Base-by-base conservation (phyloP, 2,329 filamentous ascomycete species). In the Fusarium lateritium region DNA sequence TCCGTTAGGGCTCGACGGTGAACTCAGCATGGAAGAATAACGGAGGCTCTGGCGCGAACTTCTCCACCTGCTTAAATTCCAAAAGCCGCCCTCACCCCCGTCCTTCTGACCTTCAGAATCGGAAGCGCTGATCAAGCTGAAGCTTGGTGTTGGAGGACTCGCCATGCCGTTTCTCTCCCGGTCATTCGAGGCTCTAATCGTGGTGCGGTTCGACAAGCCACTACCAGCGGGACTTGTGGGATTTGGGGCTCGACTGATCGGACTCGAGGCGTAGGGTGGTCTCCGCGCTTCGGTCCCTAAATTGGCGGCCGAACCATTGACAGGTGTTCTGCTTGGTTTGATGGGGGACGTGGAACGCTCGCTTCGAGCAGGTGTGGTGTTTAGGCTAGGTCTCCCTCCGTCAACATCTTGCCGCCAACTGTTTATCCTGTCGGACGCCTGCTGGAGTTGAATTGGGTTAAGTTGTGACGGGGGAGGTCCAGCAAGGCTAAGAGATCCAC, bases 371-470 rank as follows among this genome's bases (percentile, higher is more conserved):
- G 83, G 77, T 1, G 81, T 81, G 28, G 77, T 76, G 24, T 81
- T 76, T 26, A 80, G 79, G 49, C 77, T 78, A 2, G 79, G 77
- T 17, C 82, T 78, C 13, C 78, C 63, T 19, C 80, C 79, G 45
- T 87, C 85, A 14, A 89, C 82, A 21, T 85, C 85, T 56, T 97
- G 93, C 5, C 94, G 89, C 95, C 95, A 99, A 50, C 89, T 92
- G 69, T 97, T 86, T 69, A 98, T 98, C 17, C 93, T 88, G 67
- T 98, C 95, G 2, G 91, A 83, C 2, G 78, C 73, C 46, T 75
- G 77, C 61, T 79, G 81, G 15, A 73, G 67, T 19, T 75, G 77
- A 15, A 70, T 64, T 2, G 69, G 65, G 15, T 72, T 77, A 5
- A 73, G 67, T 19, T 75, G 77, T 14, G 70, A 64, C 3, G 69